Evolutionary conservation across 371 early-diverging fungal genomes (phyloP), one percentile per base, ranked within the genome.

Genomic region (Mucor circinelloides): DNA sequence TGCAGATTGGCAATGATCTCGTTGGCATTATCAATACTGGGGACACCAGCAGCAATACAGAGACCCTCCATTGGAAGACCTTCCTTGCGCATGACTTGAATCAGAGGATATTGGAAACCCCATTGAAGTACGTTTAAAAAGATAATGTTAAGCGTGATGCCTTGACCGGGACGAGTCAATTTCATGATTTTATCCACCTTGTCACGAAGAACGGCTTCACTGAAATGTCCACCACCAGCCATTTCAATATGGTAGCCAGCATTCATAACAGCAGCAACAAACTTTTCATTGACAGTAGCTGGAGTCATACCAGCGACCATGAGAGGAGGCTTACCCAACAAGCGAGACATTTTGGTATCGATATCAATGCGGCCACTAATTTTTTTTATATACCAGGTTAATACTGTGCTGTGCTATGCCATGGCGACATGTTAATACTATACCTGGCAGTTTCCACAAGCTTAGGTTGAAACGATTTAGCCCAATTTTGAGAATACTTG

Each of bases 211-310:
- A 89, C 83, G 17, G 78, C 65, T 78, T 95, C 95, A 69, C 89
- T 96, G 83, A 94, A 95, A 71, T 97, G 97, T 44, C 97, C 97
- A 70, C 97, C 97, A 62, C 97, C 97, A 56, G 97, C 95, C 58
- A 96, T 82, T 81, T 97, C 97, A 63, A 97, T 82, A 71, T 95
- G 96, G 72, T 94, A 97, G n/a, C 97, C 97, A 58, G 97, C 96
- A 68, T 95, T 95, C 85, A 94, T 93, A 38, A 93, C 91, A 34
- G 98, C 96, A 36, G 91, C 78, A 32, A 92, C 92, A 74, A 95
- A 94, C 31, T 85, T 77, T 48, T 87, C 91, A 60, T 80, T 85
- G 71, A 91, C 92, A 27, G 95, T 94, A 44, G 88, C 87, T 21
- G 95, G 95, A 2, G 94, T 95, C 95, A 95, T 95, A 74, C 94